Conservation (phyloP, 116 monocot genomes). For the Trichopus zeylanicus region DNA sequence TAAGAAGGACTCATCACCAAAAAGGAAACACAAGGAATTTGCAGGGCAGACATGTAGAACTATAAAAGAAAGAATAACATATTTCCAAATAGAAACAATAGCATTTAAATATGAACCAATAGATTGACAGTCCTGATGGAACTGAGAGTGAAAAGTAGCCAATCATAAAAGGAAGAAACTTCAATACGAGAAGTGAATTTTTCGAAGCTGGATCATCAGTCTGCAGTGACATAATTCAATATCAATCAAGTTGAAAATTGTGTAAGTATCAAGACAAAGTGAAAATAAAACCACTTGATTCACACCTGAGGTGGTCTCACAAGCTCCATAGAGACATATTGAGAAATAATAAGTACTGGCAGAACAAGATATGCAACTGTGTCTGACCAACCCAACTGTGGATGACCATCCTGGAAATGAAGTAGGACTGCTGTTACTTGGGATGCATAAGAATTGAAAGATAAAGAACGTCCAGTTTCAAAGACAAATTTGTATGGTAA, state of each 20-base stretch:
- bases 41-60: not conserved
- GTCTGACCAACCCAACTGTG: constrained; percentile 91
- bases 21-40: not conserved
- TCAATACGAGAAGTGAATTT: constrained; percentile 75
- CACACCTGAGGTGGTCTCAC: constrained; percentile 97
- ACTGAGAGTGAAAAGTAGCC: constrained; percentile 92
- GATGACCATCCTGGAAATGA: constrained; percentile 91
- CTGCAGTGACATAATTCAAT: constrained; percentile 30
- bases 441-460: not conserved
- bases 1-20: not conserved
- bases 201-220: constrained; percentile 83
- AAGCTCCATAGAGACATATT: constrained; percentile 91
- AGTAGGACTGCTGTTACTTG: not conserved
- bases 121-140: constrained; percentile 88
- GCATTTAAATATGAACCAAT: constrained; percentile 59
- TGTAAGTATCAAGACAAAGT: not conserved
- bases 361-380: constrained; percentile 86
- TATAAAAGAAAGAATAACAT: not conserved
- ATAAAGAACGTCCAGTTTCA: no score
- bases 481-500: not conserved
- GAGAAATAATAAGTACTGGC: constrained; percentile 85
- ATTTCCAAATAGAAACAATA: not conserved
- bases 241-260: not conserved
- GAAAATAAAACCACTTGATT: constrained; percentile 5
- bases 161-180: constrained; percentile 98